Conservation (phyloP, 1,284 basidiomycete species). For the Somion occarium region DNA sequence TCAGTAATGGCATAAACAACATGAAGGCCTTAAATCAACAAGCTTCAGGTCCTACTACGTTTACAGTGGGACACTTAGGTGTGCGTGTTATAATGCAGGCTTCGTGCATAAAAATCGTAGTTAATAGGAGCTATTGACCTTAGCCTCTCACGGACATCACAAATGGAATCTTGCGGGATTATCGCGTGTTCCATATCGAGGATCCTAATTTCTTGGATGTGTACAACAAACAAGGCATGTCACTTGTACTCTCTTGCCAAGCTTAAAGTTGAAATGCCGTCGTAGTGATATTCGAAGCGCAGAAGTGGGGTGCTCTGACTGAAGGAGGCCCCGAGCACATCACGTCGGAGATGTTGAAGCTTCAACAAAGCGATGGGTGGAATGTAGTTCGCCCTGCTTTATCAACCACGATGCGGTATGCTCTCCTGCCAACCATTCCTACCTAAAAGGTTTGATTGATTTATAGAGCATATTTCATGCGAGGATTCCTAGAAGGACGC, state of each 20-base stretch:
- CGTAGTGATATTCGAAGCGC: slow-evolving; percentile 27
- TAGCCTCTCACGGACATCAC: slow-evolving; percentile 25
- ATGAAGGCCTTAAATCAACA: not conserved
- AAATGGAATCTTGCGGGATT: slow-evolving; percentile 31
- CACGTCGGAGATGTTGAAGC: slow-evolving; percentile 28
- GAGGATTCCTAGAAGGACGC: slow-evolving; percentile 26
- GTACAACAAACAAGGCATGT: slow-evolving; percentile 33
- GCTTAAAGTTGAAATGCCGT: not conserved
- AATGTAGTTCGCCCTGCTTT: slow-evolving; percentile 33
- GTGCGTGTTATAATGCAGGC: too few species aligned
- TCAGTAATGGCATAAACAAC: not conserved
- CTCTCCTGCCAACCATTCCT: not conserved
- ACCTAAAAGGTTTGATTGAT: not conserved
- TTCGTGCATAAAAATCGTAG: too few species aligned
- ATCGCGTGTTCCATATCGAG: slow-evolving; percentile 29
- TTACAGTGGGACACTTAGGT: too few species aligned
- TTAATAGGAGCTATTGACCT: too few species aligned
- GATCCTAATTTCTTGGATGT: slow-evolving; percentile 20
- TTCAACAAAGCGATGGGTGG: slow-evolving; percentile 33
- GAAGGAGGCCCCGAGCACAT: slow-evolving; percentile 26
- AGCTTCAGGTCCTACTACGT: too few species aligned
- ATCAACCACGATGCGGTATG: slow-evolving; percentile 35
- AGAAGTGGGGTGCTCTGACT: slow-evolving; percentile 27
- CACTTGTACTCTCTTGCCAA: not conserved
- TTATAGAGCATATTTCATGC: slow-evolving; percentile 32